These are phyloP conservation scores for Malassezia restricta DNA, from an alignment of 1,284 basidiomycete genomes.

Conservation along the genomic window DNA sequence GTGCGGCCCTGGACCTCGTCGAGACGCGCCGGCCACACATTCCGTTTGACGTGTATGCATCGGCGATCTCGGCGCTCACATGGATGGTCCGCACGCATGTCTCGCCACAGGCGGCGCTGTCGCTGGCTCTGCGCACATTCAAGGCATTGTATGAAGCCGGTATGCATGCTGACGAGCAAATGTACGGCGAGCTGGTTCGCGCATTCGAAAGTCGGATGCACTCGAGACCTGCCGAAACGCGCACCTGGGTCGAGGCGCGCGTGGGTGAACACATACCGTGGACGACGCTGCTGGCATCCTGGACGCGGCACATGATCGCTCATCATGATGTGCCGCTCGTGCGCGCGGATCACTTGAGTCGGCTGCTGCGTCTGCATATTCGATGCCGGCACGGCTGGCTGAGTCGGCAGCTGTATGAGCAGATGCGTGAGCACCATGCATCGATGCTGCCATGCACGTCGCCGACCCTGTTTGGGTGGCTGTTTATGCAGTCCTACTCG, in stretches of 20 bases:
- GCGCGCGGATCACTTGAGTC: background rate
- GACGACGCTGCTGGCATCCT: background rate
- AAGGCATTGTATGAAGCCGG: background rate
- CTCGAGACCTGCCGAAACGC: background rate
- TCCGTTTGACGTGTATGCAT: slow-evolving; percentile 12
- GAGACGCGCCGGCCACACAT: background rate
- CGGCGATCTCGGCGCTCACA: slow-evolving; percentile 8
- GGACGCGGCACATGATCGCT: background rate
- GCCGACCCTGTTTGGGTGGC: slow-evolving; percentile 1
- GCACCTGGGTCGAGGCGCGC: background rate
- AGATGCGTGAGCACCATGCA: background rate
- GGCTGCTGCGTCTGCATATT: background rate
- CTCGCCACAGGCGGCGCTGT: background rate
- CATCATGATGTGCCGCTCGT: background rate
- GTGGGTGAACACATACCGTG: background rate
- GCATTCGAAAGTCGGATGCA: background rate
- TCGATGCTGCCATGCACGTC: background rate
- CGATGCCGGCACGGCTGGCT: background rate
- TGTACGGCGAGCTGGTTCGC: slow-evolving; percentile 14
- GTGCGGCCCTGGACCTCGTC: background rate
- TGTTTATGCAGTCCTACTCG: background rate
- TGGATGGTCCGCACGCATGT: slow-evolving; percentile 5
- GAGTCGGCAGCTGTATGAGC: slow-evolving; percentile 2
- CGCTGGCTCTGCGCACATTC: background rate
- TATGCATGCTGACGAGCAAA: slow-evolving; percentile 10